A percentile compares a stretch with the other conserved stretches of the same genome.
Evolutionary conservation across 371 early-diverging fungal species (phyloP).

Genomic region (Smittium culicis): DNA sequence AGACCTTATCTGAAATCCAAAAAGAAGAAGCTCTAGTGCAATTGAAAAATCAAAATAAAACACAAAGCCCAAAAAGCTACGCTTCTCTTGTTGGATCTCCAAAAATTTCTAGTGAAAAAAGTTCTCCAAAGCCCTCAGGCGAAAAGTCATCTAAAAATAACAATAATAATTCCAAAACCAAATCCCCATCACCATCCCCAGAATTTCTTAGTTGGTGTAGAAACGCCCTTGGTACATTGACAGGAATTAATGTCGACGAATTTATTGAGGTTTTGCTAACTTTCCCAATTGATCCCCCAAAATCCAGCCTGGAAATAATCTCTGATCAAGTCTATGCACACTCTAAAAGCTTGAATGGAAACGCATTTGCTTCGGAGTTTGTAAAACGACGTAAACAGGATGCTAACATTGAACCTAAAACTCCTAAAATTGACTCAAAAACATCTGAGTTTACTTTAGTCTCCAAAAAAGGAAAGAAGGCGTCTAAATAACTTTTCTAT

Average conservation of each 20-base stretch:
- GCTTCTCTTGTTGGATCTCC: neutral
- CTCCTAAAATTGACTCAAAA: constrained; percentile 10
- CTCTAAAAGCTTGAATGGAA: constrained; percentile 55
- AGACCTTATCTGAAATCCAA: constrained; percentile 61
- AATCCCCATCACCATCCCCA: constrained; percentile 38
- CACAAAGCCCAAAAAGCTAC: constrained; percentile 1
- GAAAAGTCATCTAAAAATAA: too few species aligned
- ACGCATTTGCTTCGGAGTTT: constrained; percentile 66
- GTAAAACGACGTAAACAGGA: constrained; percentile 63
- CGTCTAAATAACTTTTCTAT: neutral
- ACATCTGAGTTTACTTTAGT: constrained; percentile 8
- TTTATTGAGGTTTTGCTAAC: constrained; percentile 61
- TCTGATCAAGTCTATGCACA: constrained; percentile 64
- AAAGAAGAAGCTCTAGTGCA: constrained; percentile 41
- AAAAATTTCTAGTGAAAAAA: neutral
- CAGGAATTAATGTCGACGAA: constrained; percentile 55
- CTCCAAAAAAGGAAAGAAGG: constrained; percentile 9
- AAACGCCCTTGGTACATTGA: constrained; percentile 46
- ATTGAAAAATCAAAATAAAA: neutral
- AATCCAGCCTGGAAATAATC: constrained; percentile 55
- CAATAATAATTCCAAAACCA: too few species aligned
- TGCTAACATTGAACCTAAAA: constrained; percentile 30
- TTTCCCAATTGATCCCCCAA: constrained; percentile 56
- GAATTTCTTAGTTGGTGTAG: constrained; percentile 66
- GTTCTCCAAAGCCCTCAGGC: neutral